phyloP scores from a whole-genome alignment of 495 filamentous ascomycete genomes.

The Sordaria brevicollis region DNA sequence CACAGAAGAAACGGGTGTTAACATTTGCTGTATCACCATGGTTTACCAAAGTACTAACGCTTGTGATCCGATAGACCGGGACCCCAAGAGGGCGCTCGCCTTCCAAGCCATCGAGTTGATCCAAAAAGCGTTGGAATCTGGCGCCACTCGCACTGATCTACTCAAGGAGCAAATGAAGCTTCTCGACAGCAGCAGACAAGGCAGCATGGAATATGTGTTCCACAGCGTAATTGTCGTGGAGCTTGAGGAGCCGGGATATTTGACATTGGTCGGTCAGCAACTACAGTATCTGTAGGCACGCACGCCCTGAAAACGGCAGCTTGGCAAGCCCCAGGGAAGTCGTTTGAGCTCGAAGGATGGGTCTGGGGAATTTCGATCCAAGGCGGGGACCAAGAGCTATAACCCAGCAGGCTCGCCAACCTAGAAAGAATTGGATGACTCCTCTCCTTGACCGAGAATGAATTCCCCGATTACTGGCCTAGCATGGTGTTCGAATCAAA shows the following conservation, averaged over 20 bases:
- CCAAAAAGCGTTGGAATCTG: background rate
- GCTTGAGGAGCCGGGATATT: background rate
- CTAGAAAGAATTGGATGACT: too few species aligned
- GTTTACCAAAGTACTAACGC: background rate
- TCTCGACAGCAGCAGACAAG: background rate
- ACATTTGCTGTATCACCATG: too few species aligned
- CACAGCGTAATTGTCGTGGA: background rate
- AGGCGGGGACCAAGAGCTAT: too few species aligned
- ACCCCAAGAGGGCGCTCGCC: background rate
- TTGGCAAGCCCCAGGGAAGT: too few species aligned
- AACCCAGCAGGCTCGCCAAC: too few species aligned
- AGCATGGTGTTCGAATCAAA: too few species aligned
- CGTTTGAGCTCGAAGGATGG: too few species aligned
- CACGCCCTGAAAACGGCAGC: background rate
- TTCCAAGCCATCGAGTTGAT: background rate
- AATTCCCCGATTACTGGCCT: too few species aligned
- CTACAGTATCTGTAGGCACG: background rate
- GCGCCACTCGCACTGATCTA: background rate
- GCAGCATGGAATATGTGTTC: background rate
- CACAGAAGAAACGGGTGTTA: too few species aligned
- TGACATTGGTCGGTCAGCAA: background rate
- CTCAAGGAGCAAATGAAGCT: background rate
- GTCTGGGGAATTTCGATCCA: too few species aligned
- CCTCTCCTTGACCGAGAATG: too few species aligned
- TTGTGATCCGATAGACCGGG: background rate